Base-by-base conservation (phyloP, 2,329 filamentous ascomycete genomes). In the Verticillium longisporum region DNA sequence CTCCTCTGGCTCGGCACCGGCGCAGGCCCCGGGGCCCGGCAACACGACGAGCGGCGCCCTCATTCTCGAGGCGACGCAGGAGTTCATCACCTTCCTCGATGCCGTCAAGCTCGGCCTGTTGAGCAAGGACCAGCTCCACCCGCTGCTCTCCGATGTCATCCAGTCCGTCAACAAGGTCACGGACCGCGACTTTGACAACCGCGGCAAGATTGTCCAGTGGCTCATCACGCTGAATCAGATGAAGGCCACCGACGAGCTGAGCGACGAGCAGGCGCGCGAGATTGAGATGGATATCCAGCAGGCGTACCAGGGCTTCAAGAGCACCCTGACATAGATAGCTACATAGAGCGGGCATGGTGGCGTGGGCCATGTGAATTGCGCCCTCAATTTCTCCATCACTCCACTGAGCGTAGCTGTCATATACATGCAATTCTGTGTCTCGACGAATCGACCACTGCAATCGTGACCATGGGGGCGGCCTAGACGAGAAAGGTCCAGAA, bases 161-260 rank as follows among this genome's bases (percentile, higher is more conserved):
- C 94, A 97, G 71, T 93, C 92, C 2, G 94, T 97, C 66, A 98
- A 98, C 77, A 95, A 96, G 71, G 95, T 99, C 65, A 97, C 94
- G 3, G 92, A 96, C 72, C 86, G 88, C 64, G 94, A 98, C 69
- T 99, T 99, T 72, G 93, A 98, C 67, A 93, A 89, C 71, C 88
- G 96, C 67, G 92, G 91, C 68, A 98, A 98, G 82, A 98, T 99
- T 68, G 92, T 99, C 61, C 93, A 97, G 74, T 99, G 95, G 95
- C 82, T 99, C 66, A 99, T 99, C 69, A 90, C 91, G 6, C 80
- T 99, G 65, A 99, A 99, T 72, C 93, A 97, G 77, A 98, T 99
- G 95, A 91, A 91, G 71, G 95, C 93, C 9, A 92, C 92, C 1
- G 93, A 98, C 70, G 92, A 97, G 73, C 75, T 99, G 67, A 88